Evolutionary conservation across 352 stramenopile species (phyloP).

Genomic region (Achlya hypogyna): DNA sequence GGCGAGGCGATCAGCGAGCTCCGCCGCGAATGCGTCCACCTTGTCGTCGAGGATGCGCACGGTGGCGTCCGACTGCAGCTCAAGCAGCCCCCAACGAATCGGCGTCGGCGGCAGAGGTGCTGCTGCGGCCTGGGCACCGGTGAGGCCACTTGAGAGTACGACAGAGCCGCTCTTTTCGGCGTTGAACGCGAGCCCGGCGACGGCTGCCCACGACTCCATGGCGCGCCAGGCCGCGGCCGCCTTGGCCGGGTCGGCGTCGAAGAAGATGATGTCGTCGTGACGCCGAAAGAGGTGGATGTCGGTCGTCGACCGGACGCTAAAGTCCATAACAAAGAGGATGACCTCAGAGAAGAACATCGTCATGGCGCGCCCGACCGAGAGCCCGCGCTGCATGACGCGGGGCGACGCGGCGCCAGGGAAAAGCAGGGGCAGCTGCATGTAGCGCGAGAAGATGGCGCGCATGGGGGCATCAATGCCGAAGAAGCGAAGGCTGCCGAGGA

Average conservation of each 20-base stretch:
- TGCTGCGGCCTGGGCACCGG: conserved; percentile 17
- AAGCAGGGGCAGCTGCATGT: conserved; percentile 33
- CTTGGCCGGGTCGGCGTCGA: conserved; percentile 26
- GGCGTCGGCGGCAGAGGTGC: conserved; percentile 25
- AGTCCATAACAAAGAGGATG: conserved; percentile 42
- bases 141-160: conserved; percentile 18
- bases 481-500: conserved; percentile 31
- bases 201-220: conserved; percentile 25
- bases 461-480: conserved; percentile 31
- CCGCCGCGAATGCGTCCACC: conserved; percentile 30
- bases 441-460: conserved; percentile 28
- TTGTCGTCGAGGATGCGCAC: conserved; percentile 30
- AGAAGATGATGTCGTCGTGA: conserved; percentile 47
- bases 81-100: conserved; percentile 38
- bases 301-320: conserved; percentile 27
- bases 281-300: conserved; percentile 34
- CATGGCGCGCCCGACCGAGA: conserved; percentile 31
- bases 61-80: conserved; percentile 31
- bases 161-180: conserved; percentile 36
- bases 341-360: conserved; percentile 34
- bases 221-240: conserved; percentile 31
- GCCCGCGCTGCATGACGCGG: conserved; percentile 29
- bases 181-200: conserved; percentile 32
- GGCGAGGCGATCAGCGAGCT: conserved; percentile 31
- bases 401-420: conserved; percentile 29